Percentiles rank a stretch among this genome's conserved stretches.
Conservation (phyloP, 495 filamentous ascomycete species). For the Penicillium chermesinum region DNA sequence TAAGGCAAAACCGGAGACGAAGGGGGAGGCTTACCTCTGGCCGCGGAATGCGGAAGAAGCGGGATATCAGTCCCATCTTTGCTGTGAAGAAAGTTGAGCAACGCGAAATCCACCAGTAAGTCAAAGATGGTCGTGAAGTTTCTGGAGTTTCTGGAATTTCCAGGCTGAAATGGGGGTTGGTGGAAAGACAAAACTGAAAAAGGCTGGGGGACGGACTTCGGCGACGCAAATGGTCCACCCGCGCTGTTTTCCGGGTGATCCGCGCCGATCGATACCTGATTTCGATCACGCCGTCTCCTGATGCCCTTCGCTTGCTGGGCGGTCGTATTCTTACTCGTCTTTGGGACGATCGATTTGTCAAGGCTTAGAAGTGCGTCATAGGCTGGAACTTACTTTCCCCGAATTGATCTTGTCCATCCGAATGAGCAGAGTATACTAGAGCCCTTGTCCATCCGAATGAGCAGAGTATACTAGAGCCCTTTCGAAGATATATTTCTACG, state of each 20-base stretch:
- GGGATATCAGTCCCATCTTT: conserved; percentile 44
- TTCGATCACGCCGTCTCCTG: not conserved
- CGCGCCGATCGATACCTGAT: conserved; percentile 21
- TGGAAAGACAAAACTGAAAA: conserved; percentile 9
- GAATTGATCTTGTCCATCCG: too few relatives aligned
- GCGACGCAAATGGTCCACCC: conserved; percentile 17
- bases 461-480: too few relatives aligned
- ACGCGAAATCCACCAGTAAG: not conserved
- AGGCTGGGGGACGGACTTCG: conserved; percentile 18
- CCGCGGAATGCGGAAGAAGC: conserved; percentile 54
- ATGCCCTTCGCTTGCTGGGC: not conserved
- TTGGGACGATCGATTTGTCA: too few relatives aligned
- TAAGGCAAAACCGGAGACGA: conserved; percentile 5
- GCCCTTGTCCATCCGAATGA: too few relatives aligned
- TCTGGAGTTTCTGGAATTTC: too few relatives aligned
- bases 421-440: too few relatives aligned
- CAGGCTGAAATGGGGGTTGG: not conserved
- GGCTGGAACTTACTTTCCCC: too few relatives aligned
- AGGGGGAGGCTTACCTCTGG: conserved; percentile 43
- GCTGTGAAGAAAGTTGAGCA: conserved; percentile 13
- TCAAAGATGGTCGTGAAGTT: not conserved
- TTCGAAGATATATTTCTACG: too few relatives aligned
- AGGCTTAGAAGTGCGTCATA: too few relatives aligned
- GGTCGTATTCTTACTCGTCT: too few relatives aligned
- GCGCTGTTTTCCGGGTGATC: conserved; percentile 23